phyloP scores from a whole-genome alignment of 164 flowering plant genomes.

The Pachysandra terminalis region DNA sequence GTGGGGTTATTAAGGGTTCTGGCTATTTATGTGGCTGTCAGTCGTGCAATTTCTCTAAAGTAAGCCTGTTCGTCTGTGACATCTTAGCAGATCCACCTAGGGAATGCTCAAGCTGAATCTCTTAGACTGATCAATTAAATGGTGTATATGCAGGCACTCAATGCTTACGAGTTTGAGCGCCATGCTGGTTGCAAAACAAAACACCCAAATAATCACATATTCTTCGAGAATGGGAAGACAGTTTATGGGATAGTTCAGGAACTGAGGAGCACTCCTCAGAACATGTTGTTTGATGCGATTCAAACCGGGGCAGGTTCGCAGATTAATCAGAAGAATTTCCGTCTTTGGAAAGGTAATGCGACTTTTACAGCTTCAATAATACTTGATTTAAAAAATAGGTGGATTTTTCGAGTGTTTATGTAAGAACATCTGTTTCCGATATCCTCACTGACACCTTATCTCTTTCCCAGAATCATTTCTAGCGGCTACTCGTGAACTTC shows the following conservation, averaged over 20 bases:
- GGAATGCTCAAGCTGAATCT: background rate
- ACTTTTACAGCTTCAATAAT: background rate
- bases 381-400: background rate
- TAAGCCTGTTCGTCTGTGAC: constrained; percentile 15
- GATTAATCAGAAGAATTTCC: constrained; percentile 56
- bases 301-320: constrained; percentile 63
- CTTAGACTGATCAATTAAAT: constrained; percentile 4
- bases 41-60: constrained; percentile 56
- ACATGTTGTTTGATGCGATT: constrained; percentile 59
- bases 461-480: constrained; percentile 48
- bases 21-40: constrained; percentile 79
- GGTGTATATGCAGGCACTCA: constrained; percentile 36
- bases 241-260: constrained; percentile 76
- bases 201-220: constrained; percentile 83
- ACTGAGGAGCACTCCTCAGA: constrained; percentile 56
- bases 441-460: too few relatives aligned
- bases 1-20: constrained; percentile 63
- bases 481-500: constrained; percentile 60
- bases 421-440: background rate
- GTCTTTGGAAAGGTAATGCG: constrained; percentile 63
- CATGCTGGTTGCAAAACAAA: constrained; percentile 79
- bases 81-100: background rate
- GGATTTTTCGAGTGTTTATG: background rate
- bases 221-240: constrained; percentile 75
- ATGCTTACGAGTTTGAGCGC: constrained; percentile 75